Base-by-base conservation (phyloP, 2,329 filamentous ascomycete species). In the Pochonia chlamydosporia region DNA sequence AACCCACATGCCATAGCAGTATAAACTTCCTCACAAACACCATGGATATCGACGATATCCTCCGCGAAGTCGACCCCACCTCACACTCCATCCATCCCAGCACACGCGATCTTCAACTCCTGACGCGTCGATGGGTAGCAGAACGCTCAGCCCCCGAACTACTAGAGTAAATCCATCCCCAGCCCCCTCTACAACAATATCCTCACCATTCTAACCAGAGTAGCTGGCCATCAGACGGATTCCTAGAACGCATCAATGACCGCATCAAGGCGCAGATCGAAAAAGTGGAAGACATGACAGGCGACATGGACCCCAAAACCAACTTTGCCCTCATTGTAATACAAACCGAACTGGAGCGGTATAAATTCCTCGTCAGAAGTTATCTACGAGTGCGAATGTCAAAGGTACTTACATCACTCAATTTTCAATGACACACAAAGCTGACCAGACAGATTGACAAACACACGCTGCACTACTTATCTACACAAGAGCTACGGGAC, bases 321-420 rank as follows among this genome's bases (percentile, higher is more conserved):
- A 97, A 96, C 64, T 96, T 99, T 65, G 82, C 83, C 51, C 83
- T 97, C 60, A 96, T 96, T 42, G 86, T 99, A 52, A 84, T 96
- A 46, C 93, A 99, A 72, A 97, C 95, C 6, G 93, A 99, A 70
- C 79, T 99, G 46, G 91, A 96, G 65, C 78, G 93, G 40, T 95
- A 88, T 69, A 96, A 96, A 70, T 99, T 90, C 61, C 76, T 99
- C 20, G 79, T 97, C 16, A 79, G 93, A 51, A 86, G 87, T 54
- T 85, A 92, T 54, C 68, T 99, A 47, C 79, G 95, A 45, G 84
- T 87, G 9, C 78, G 93, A n/a, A 83, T 97, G 48, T 82, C 87
- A 46, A 97, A 99, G 78, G 87, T 89, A 70, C 51, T 49, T 59
- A 5, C 39, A 26, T n/a, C 33, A n/a, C n/a, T n/a, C n/a, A n/a